Conservation (phyloP, 495 filamentous ascomycete genomes). For the Podospora anserina region DNA sequence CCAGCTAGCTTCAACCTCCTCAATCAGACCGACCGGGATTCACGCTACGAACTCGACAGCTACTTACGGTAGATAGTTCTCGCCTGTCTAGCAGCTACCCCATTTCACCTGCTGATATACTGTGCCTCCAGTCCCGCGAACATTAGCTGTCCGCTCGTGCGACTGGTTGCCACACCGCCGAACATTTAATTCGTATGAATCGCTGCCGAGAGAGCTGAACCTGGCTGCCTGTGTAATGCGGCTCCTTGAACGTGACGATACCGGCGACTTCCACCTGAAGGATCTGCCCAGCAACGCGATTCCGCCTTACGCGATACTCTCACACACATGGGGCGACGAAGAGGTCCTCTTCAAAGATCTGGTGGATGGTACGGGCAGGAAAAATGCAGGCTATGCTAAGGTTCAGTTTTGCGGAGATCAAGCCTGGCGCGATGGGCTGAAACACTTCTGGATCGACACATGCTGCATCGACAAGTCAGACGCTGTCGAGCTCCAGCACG, state of each 20-base stretch:
- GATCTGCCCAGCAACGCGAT: not conserved
- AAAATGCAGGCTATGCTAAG: constrained; percentile 32
- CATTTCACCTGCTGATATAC: too few relatives aligned
- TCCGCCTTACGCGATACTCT: constrained; percentile 38
- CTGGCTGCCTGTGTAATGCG: constrained; percentile 3
- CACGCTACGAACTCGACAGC: too few relatives aligned
- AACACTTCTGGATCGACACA: constrained; percentile 41
- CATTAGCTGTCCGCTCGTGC: not conserved
- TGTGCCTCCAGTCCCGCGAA: not conserved
- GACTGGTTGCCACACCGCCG: not conserved
- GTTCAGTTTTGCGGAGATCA: constrained; percentile 4
- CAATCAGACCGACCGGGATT: too few relatives aligned
- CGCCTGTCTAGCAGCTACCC: too few relatives aligned
- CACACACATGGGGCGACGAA: constrained; percentile 35
- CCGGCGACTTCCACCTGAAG: not conserved
- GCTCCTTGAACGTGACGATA: constrained; percentile 2
- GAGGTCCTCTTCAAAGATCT: constrained; percentile 30
- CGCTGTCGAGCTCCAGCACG: constrained; percentile 38
- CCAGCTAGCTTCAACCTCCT: too few relatives aligned
- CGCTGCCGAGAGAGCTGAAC: not conserved
- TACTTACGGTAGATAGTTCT: too few relatives aligned
- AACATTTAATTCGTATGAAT: not conserved
- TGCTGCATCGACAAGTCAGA: constrained; percentile 43
- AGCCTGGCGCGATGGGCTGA: constrained; percentile 20
- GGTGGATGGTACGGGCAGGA: constrained; percentile 4